phyloP scores from a whole-genome alignment of 2,329 filamentous ascomycete genomes.

The Colletotrichum eremochloae region DNA sequence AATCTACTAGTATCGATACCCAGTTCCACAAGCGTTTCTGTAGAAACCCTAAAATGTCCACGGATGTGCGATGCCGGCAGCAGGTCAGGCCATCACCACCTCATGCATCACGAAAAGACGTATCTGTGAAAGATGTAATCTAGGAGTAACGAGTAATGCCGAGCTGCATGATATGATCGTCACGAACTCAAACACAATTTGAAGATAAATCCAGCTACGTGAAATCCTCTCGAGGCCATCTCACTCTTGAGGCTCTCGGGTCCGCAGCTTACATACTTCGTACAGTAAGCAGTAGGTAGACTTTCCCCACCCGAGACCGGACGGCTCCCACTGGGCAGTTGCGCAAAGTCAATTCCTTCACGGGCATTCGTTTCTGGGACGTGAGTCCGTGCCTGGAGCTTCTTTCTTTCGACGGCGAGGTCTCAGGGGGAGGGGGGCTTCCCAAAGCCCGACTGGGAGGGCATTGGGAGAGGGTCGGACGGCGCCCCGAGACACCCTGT shows the following conservation, averaged over 20 bases:
- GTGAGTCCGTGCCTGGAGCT: constrained; percentile 4
- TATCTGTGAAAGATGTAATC: neutral
- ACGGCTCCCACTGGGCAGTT: neutral
- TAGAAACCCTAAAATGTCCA: neutral
- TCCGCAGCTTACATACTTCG: neutral
- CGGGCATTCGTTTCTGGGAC: neutral
- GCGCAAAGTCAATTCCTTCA: constrained; percentile 1
- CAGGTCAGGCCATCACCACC: neutral
- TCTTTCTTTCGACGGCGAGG: neutral
- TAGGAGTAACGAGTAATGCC: neutral
- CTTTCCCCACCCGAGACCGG: neutral
- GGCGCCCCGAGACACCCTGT: neutral
- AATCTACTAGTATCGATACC: neutral
- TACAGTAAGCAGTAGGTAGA: neutral
- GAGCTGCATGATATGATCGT: neutral
- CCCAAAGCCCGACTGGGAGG: neutral
- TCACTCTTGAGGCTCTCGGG: too few relatives aligned
- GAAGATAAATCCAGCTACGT: neutral
- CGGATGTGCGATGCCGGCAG: neutral
- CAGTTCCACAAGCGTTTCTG: neutral
- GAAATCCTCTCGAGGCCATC: neutral
- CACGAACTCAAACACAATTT: neutral
- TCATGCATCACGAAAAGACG: neutral
- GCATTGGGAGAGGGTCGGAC: neutral
- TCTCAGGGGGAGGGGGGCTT: neutral